Evolutionary conservation across 371 early-diverging fungal genomes (phyloP).

Genomic region (Entomophthora muscae): DNA sequence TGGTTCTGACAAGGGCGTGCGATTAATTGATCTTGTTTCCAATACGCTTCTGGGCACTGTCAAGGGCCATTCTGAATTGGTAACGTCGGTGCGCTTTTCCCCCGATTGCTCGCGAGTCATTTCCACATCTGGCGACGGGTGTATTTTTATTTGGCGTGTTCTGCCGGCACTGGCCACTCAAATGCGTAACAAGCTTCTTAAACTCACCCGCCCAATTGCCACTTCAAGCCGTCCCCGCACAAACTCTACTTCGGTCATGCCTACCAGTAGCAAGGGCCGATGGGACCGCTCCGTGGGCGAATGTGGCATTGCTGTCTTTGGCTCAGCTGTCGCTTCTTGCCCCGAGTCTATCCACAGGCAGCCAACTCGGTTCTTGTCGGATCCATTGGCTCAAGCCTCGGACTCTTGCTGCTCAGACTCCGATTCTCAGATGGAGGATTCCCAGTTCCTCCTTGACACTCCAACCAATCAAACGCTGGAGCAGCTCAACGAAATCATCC

Average conservation of each 20-base stretch:
- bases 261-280: neutral
- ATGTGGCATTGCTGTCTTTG: too few relatives aligned
- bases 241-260: neutral
- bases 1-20: slow-evolving; percentile 53
- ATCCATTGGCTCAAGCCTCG: neutral
- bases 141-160: slow-evolving; percentile 57
- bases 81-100: slow-evolving; percentile 52
- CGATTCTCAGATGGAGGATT: neutral
- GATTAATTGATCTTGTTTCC: slow-evolving; percentile 49
- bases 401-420: neutral
- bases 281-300: neutral
- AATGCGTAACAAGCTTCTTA: slow-evolving; percentile 18
- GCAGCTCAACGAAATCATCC: too few relatives aligned
- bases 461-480: too few relatives aligned
- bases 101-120: slow-evolving; percentile 31
- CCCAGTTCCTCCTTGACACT: neutral
- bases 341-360: neutral
- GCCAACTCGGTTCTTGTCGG: neutral
- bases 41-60: slow-evolving; percentile 41
- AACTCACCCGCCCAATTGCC: slow-evolving; percentile 5
- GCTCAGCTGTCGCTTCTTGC: too few relatives aligned
- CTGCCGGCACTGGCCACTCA: slow-evolving; percentile 26
- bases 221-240: neutral
- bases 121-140: slow-evolving; percentile 62
- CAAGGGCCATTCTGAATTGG: slow-evolving; percentile 56